Evolutionary conservation across 129 eudicot species (phyloP).

Genomic region (Chrysanthemum seticuspe): DNA sequence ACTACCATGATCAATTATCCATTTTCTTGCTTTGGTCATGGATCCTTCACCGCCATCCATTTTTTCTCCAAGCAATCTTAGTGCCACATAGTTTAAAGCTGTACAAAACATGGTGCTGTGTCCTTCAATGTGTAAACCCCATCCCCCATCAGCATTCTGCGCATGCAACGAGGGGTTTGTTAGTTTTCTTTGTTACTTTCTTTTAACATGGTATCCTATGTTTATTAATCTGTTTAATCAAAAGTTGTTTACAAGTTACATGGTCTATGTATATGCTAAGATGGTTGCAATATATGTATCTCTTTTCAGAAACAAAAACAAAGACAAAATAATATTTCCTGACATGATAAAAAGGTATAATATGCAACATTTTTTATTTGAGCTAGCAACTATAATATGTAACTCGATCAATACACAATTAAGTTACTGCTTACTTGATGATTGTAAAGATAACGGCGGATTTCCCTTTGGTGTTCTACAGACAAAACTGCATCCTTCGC

Average conservation of each 20-base stretch:
- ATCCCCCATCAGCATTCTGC: conserved; percentile 75
- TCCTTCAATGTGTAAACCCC: conserved; percentile 67
- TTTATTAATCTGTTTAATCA: too few species aligned
- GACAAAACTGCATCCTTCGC: conserved; percentile 33
- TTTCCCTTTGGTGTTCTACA: conserved; percentile 43
- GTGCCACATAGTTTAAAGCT: conserved; percentile 54
- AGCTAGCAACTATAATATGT: not conserved
- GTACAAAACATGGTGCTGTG: conserved; percentile 73
- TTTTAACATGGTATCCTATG: too few species aligned
- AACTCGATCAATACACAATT: not conserved
- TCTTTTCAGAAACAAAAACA: too few species aligned
- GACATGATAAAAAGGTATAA: too few species aligned
- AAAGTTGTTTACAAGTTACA: not conserved
- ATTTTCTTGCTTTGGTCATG: conserved; percentile 49
- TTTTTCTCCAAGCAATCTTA: conserved; percentile 53
- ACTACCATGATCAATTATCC: conserved; percentile 67
- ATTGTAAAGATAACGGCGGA: conserved; percentile 55
- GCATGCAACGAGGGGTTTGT: not conserved
- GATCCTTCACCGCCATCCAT: conserved; percentile 37
- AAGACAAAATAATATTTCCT: too few species aligned
- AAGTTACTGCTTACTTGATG: conserved; percentile 50
- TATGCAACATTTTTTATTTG: too few species aligned
- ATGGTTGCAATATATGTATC: too few species aligned
- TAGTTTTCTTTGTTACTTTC: too few species aligned
- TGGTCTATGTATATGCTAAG: not conserved